Evolutionary conservation across 306 rosid species (phyloP).

Genomic region (Argentina anserina): DNA sequence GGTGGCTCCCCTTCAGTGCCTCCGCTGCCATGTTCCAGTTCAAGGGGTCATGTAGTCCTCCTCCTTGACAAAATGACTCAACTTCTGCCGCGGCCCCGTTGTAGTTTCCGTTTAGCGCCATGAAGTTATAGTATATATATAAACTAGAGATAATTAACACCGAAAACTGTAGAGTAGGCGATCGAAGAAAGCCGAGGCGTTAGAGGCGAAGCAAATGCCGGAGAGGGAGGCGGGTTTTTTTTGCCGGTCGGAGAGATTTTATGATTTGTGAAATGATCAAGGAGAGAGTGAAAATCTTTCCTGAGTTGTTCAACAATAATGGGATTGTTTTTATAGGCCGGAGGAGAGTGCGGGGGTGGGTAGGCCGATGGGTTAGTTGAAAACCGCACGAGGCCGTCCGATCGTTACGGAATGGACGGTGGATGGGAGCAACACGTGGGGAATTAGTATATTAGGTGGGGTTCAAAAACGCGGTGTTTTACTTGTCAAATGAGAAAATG

Average conservation of each 20-base stretch:
- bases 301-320: slow-evolving; percentile 32
- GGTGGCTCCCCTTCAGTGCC: slow-evolving; percentile 60
- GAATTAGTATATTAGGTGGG: neutral
- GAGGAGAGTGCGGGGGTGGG: slow-evolving; percentile 47
- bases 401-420: neutral
- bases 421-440: slow-evolving; percentile 40
- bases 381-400: slow-evolving; percentile 44
- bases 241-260: neutral
- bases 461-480: slow-evolving; percentile 18
- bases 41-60: slow-evolving; percentile 31
- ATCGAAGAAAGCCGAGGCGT: neutral
- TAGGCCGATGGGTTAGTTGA: slow-evolving; percentile 80
- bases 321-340: slow-evolving; percentile 29
- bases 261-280: neutral
- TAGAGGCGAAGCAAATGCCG: neutral
- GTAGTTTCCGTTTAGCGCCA: neutral
- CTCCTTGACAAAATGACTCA: slow-evolving; percentile 27
- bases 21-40: slow-evolving; percentile 74
- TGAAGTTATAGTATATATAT: neutral
- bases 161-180: too few species aligned
- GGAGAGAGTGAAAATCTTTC: slow-evolving; percentile 22
- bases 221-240: neutral
- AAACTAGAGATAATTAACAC: too few species aligned
- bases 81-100: neutral
- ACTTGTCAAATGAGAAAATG: slow-evolving; percentile 13